phyloP scores from a whole-genome alignment of 2,329 filamentous ascomycete species.

The Aspergillus bombycis region DNA sequence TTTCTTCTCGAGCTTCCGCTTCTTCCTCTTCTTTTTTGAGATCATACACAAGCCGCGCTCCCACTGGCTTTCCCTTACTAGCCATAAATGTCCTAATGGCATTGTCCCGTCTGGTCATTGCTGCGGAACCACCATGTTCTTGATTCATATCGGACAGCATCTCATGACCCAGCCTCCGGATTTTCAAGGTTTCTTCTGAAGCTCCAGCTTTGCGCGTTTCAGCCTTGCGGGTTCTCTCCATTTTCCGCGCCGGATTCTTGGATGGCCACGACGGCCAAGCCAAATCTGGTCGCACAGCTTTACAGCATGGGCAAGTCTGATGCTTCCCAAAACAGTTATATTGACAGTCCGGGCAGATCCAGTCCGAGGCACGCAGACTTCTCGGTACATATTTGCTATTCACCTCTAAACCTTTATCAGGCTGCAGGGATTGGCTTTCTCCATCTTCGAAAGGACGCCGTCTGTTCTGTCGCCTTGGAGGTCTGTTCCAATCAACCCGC shows the following conservation, averaged over 20 bases:
- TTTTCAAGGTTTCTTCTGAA: conserved; percentile 20
- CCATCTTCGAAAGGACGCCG: background rate
- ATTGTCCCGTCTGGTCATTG: conserved; percentile 1
- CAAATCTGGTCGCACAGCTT: conserved; percentile 25
- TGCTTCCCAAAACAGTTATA: conserved; percentile 25
- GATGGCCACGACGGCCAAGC: conserved; percentile 1
- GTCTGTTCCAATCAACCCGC: background rate
- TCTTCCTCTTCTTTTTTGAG: conserved; percentile 5
- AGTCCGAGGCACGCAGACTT: conserved; percentile 22
- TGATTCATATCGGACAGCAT: conserved; percentile 22
- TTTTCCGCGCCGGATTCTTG: background rate
- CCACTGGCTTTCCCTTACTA: conserved; percentile 1
- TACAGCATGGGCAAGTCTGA: conserved; percentile 32
- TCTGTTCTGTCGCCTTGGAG: background rate
- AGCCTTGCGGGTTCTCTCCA: background rate
- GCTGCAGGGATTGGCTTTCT: conserved; percentile 12
- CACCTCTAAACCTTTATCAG: conserved; percentile 15
- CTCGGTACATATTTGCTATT: conserved; percentile 3
- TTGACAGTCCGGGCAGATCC: conserved; percentile 33
- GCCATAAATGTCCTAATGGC: conserved; percentile 13
- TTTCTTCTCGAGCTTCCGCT: background rate
- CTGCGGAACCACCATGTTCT: background rate
- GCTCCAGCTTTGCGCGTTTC: background rate
- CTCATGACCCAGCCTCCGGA: conserved; percentile 25
- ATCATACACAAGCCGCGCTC: conserved; percentile 8